Conservation (phyloP, 179 eudicot genomes). For the Actinidia chinensis region DNA sequence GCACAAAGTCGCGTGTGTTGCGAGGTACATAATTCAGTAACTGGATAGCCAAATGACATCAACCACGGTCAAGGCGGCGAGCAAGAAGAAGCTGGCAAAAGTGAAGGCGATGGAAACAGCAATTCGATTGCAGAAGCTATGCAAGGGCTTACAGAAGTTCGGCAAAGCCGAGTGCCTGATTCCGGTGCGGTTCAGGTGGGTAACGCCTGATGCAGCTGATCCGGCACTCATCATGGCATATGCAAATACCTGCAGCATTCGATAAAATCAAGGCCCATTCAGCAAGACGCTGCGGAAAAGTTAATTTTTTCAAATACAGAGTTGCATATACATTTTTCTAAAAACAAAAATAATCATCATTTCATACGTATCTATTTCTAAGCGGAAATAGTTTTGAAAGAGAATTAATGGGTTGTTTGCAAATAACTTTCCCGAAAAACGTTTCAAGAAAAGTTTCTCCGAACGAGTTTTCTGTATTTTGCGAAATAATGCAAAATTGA, state of each 20-base stretch:
- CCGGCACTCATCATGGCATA: conserved; percentile 87
- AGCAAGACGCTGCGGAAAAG: too few species aligned
- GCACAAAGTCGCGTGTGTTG: neutral
- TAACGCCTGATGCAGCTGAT: conserved; percentile 89
- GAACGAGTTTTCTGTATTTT: too few species aligned
- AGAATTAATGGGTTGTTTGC: too few species aligned
- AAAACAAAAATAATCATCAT: too few species aligned
- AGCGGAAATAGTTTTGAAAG: too few species aligned
- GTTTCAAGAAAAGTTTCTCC: too few species aligned
- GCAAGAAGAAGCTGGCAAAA: conserved; percentile 68
- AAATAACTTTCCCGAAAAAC: too few species aligned
- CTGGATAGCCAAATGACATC: conserved; percentile 72
- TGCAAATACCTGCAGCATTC: conserved; percentile 60
- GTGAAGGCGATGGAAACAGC: conserved; percentile 79
- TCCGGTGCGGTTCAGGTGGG: conserved; percentile 78
- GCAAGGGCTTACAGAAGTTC: conserved; percentile 85
- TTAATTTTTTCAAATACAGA: too few species aligned
- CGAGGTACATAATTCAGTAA: conserved; percentile 21
- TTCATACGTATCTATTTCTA: too few species aligned
- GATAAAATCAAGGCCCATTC: neutral
- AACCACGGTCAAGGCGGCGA: conserved; percentile 61
- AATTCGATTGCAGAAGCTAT: conserved; percentile 65
- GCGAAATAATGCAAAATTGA: too few species aligned
- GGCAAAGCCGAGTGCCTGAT: conserved; percentile 76
- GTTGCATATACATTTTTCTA: too few species aligned